These are phyloP conservation scores for Aspergillus texensis DNA, from an alignment of 2,329 filamentous ascomycete genomes.

Conservation along the genomic window DNA sequence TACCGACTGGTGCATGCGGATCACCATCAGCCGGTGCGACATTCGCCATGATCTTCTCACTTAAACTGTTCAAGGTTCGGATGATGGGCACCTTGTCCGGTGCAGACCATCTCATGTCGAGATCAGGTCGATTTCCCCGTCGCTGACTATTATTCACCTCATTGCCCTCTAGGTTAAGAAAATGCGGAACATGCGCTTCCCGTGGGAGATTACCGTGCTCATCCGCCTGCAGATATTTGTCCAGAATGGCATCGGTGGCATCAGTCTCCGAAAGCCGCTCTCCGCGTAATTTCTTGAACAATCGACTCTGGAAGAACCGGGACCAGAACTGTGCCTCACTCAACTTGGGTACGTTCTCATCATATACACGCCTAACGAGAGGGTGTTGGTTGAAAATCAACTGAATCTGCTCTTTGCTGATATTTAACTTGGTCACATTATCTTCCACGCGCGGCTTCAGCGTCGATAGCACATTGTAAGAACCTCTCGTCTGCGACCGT, in stretches of 20 bases:
- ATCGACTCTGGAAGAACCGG: constrained; percentile 85
- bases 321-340: constrained; percentile 86
- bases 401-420: constrained; percentile 89
- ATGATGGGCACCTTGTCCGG: constrained; percentile 84
- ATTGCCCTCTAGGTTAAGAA: constrained; percentile 91
- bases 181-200: constrained; percentile 74
- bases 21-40: constrained; percentile 78
- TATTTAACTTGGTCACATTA: constrained; percentile 75
- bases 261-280: constrained; percentile 82
- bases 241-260: constrained; percentile 75
- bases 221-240: constrained; percentile 79
- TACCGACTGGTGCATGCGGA: constrained; percentile 64
- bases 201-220: constrained; percentile 56
- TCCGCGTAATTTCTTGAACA: constrained; percentile 89
- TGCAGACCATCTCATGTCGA: constrained; percentile 80
- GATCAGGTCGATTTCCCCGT: constrained; percentile 82
- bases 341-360: constrained; percentile 85
- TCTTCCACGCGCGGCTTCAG: constrained; percentile 80
- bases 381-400: constrained; percentile 93
- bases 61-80: constrained; percentile 83
- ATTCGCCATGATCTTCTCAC: constrained; percentile 89
- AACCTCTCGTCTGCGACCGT: constrained; percentile 78
- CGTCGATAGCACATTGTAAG: constrained; percentile 90
- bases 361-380: constrained; percentile 84
- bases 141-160: constrained; percentile 91